A percentile compares a stretch with the other conserved stretches of the same genome.
These are phyloP conservation scores for Penicillium waksmanii DNA, from an alignment of 495 filamentous ascomycete species.

Conservation along the genomic window DNA sequence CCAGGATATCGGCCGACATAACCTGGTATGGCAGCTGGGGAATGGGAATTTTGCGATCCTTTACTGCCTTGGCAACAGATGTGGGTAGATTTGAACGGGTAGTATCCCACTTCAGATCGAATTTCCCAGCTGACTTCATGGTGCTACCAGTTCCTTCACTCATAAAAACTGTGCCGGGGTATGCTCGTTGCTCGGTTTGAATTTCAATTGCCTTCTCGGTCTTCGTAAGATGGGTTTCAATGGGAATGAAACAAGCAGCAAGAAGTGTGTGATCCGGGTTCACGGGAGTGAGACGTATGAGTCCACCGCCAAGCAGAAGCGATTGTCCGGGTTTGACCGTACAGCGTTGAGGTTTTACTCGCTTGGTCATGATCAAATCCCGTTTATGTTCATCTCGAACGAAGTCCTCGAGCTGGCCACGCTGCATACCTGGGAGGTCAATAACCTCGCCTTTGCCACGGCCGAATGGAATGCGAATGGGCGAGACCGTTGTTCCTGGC, in stretches of 20 bases:
- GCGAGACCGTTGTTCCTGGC: constrained; percentile 91
- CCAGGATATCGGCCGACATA: constrained; percentile 77
- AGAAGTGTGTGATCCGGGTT: constrained; percentile 65
- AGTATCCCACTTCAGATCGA: constrained; percentile 76
- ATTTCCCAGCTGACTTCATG: constrained; percentile 70
- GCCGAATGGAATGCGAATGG: constrained; percentile 88
- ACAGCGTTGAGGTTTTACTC: constrained; percentile 67
- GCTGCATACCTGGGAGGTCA: constrained; percentile 84
- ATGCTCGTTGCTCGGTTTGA: constrained; percentile 58
- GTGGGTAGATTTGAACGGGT: constrained; percentile 60
- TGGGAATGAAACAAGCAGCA: constrained; percentile 76
- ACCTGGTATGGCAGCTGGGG: constrained; percentile 73
- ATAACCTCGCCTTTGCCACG: constrained; percentile 87
- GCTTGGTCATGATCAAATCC: constrained; percentile 74
- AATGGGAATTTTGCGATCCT: constrained; percentile 33
- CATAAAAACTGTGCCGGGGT: constrained; percentile 62
- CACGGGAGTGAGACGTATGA: constrained; percentile 84
- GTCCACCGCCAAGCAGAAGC: constrained; percentile 78
- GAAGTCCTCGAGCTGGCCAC: constrained; percentile 68
- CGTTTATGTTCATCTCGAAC: constrained; percentile 65
- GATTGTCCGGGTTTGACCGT: constrained; percentile 79
- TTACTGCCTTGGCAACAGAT: constrained; percentile 38
- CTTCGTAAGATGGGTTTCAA: constrained; percentile 71
- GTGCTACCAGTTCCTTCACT: constrained; percentile 56
- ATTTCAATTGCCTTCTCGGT: constrained; percentile 76